These are phyloP conservation scores for Vavraia culicis DNA, from an alignment of 371 early-diverging fungal species.

Conservation along the genomic window DNA sequence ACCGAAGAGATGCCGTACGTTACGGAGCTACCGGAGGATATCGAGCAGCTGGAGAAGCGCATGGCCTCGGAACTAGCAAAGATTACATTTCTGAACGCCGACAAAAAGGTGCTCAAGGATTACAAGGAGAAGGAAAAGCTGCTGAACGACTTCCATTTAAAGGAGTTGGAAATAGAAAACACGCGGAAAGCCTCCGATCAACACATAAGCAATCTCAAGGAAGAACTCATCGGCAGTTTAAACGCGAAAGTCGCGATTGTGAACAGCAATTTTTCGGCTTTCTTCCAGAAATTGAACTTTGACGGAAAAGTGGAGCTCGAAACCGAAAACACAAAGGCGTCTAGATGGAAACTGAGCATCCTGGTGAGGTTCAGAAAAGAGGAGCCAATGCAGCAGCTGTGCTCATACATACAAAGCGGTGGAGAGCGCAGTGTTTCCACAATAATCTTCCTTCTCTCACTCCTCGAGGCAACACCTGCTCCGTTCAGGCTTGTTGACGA, in stretches of 20 bases:
- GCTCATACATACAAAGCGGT: constrained; percentile 77
- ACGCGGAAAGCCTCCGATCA: background rate
- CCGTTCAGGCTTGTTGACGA: constrained; percentile 98
- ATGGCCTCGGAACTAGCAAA: constrained; percentile 12
- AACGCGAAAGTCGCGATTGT: constrained; percentile 1
- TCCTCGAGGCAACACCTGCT: constrained; percentile 60
- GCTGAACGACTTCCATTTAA: constrained; percentile 6
- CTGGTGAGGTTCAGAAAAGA: constrained; percentile 48
- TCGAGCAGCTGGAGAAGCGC: constrained; percentile 1
- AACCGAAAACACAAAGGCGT: constrained; percentile 53
- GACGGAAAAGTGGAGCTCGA: constrained; percentile 30
- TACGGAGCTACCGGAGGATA: background rate
- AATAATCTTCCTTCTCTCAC: constrained; percentile 75
- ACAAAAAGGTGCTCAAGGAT: constrained; percentile 11
- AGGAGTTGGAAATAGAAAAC: constrained; percentile 1
- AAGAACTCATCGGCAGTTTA: background rate
- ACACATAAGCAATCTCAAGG: background rate
- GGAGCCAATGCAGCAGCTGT: constrained; percentile 62
- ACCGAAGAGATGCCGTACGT: constrained; percentile 10
- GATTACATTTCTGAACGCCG: constrained; percentile 18
- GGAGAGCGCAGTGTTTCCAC: constrained; percentile 56
- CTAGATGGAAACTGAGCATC: constrained; percentile 81
- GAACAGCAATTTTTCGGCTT: constrained; percentile 15
- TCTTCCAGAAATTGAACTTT: constrained; percentile 21
- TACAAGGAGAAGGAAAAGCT: constrained; percentile 11